Percentiles rank a stretch among this genome's conserved stretches.
Evolutionary conservation across 2,329 filamentous ascomycete species (phyloP).

Genomic region (Moelleriella libera): DNA sequence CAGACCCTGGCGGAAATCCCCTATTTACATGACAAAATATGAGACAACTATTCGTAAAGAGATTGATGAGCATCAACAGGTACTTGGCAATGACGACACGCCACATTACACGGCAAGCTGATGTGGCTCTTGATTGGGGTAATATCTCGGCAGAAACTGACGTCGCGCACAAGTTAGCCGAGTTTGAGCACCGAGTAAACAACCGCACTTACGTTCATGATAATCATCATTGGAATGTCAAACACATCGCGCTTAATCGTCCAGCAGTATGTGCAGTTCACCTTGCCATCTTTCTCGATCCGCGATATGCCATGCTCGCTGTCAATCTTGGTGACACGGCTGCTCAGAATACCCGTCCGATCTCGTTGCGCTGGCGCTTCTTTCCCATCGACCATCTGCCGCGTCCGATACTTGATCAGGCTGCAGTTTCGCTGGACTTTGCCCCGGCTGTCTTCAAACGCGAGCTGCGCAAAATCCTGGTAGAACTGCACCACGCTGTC

Average conservation of each 20-base stretch:
- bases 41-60: no score
- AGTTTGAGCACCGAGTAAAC: neutral
- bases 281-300: slow-evolving; percentile 75
- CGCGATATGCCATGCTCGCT: slow-evolving; percentile 69
- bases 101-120: slow-evolving; percentile 36
- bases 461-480: slow-evolving; percentile 84
- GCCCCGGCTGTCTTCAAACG: slow-evolving; percentile 81
- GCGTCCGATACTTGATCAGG: slow-evolving; percentile 78
- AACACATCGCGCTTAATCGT: slow-evolving; percentile 93
- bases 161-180: neutral
- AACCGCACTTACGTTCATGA: slow-evolving; percentile 73
- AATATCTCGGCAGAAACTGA: slow-evolving; percentile 46
- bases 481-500: slow-evolving; percentile 91
- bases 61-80: no score
- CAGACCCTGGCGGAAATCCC: no score
- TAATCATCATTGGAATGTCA: slow-evolving; percentile 96
- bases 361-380: slow-evolving; percentile 31
- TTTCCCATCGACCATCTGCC: slow-evolving; percentile 36
- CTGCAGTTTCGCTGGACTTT: slow-evolving; percentile 74
- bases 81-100: neutral
- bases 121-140: slow-evolving; percentile 39
- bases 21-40: no score
- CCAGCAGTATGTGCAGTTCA: slow-evolving; percentile 94
- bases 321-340: slow-evolving; percentile 46
- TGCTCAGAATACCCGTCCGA: slow-evolving; percentile 36